Base-by-base conservation (phyloP, 164 flowering plant genomes). In the Protea cynaroides region DNA sequence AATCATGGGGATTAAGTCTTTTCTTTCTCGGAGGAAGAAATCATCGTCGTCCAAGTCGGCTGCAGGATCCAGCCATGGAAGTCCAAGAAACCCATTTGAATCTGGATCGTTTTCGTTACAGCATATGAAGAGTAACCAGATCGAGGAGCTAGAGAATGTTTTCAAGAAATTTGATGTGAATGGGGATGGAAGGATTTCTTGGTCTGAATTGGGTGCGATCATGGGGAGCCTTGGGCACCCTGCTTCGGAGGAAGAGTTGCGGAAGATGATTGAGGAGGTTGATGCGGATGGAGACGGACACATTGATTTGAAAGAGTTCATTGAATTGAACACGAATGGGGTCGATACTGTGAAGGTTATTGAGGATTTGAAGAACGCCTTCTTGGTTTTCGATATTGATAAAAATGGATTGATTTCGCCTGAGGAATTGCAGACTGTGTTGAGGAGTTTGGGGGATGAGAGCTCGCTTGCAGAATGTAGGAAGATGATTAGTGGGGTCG, bases 161-260 rank as follows among this genome's bases (percentile, higher is more conserved):
- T 90, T 90, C 81, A 80, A 72, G 65, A 79, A 73, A 60, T 90
- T 90, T 75, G 97, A 90, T 76, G 86, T 63, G 22, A 88, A 90
- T 55, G 86, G 86, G n/a, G 97, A 90, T 71, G 97, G 95, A 25
- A 85, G 82, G 75, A 90, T 90, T 69, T 86, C 86, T 1, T 68
- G 87, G 3, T 37, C 83, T 2, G 97, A 90, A 72, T 79, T 90
- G 7, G 86, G 89, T 0, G 63, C 81, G 25, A 82, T 90, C 51
- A 75, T 90, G 86, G 67, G 67, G 8, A 78, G 82, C 72, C 74
- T 90, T 2, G 91, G 92, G 2, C 76, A 85, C 8, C 64, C 69
- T 14, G 66, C 79, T 4, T 37, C 82, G 3, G 87, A 85, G 3
- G 87, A 84, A 13, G 95, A 88, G 58, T 71, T 86, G 10, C 57